Evolutionary conservation across 176 grass and related monocot genomes (phyloP).

Genomic region (Hordeum vulgare): MorexV3_pseudomolecules_assembly NC_058519.1:443316345-443316844

Average conservation of each 20-base stretch:
- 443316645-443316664: slow-evolving; percentile 90
- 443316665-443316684: slow-evolving; percentile 88
- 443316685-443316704: slow-evolving; percentile 99
- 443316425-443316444: slow-evolving; percentile 59
- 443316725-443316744: slow-evolving; percentile 73
- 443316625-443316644: slow-evolving; percentile 91
- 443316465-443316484: slow-evolving; percentile 91
- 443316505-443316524: slow-evolving; percentile 94
- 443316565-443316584: slow-evolving; percentile 94
- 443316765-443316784: slow-evolving; percentile 47
- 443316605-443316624: slow-evolving; percentile 85
- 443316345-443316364: not conserved
- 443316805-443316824: slow-evolving; percentile 33
- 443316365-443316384: not conserved
- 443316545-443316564: slow-evolving; percentile 89
- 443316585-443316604: slow-evolving; percentile 90
- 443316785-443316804: slow-evolving; percentile 40
- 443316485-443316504: slow-evolving; percentile 97
- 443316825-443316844: slow-evolving; percentile 43
- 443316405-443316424: not conserved
- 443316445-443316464: slow-evolving; percentile 95
- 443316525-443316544: slow-evolving; percentile 95
- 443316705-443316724: slow-evolving; percentile 86
- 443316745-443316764: slow-evolving; percentile 30
- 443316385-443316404: not conserved